phyloP scores from a whole-genome alignment of 306 rosid species.

The Crataegus laevigata region DNA sequence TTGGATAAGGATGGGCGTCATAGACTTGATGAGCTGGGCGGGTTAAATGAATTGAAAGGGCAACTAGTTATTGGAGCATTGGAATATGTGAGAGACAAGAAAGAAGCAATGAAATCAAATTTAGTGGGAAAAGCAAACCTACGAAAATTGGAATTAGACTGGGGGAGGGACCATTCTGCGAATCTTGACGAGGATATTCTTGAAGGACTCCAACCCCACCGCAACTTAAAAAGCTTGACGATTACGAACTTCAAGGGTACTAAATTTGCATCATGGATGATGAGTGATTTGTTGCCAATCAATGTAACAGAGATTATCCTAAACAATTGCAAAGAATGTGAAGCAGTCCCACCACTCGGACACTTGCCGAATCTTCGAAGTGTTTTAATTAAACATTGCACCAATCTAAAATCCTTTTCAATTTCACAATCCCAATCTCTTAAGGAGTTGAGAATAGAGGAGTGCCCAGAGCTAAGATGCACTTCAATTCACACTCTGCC shows the following conservation, averaged over 20 bases:
- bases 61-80: neutral
- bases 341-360: neutral
- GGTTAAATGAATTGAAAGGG: neutral
- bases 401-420: too few species aligned
- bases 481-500: too few species aligned
- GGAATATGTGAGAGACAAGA: neutral
- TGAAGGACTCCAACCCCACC: neutral
- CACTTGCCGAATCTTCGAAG: neutral
- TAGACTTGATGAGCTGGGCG: neutral
- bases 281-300: rapidly evolving
- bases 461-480: too few species aligned
- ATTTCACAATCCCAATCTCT: too few species aligned
- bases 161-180: neutral
- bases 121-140: neutral
- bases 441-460: too few species aligned
- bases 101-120: neutral
- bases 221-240: neutral
- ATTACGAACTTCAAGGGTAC: rapidly evolving
- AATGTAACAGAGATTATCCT: neutral
- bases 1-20: neutral
- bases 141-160: neutral
- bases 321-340: neutral
- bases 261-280: neutral
- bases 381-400: rapidly evolving
- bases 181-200: neutral